Evolutionary conservation across 2,329 filamentous ascomycete genomes (phyloP).

Genomic region (Penicillium italicum): DNA sequence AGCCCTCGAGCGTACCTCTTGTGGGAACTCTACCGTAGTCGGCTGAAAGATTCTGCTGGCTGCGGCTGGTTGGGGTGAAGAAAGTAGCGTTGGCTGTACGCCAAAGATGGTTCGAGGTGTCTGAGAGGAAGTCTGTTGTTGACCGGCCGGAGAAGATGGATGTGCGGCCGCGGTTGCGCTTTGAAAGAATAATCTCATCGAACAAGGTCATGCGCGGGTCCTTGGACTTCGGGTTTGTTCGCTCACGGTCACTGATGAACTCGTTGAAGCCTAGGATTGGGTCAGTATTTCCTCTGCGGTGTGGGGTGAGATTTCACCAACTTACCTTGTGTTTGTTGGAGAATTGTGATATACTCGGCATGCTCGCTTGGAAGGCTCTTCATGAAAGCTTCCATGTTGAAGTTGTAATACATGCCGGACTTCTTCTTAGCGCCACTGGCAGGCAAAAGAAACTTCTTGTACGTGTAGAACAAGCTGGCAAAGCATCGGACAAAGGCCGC

Average conservation of each 20-base stretch:
- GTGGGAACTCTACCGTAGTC: conserved; percentile 53
- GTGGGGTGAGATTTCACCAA: background rate
- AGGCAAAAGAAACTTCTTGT: conserved; percentile 60
- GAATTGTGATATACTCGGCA: conserved; percentile 59
- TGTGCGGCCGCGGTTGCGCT: conserved; percentile 59
- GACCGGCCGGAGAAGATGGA: conserved; percentile 53
- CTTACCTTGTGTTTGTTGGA: conserved; percentile 62
- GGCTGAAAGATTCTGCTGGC: conserved; percentile 41
- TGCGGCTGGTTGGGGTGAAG: conserved; percentile 52
- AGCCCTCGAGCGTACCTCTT: conserved; percentile 41
- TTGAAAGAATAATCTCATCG: conserved; percentile 62
- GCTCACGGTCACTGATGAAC: conserved; percentile 62
- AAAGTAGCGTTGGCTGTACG: conserved; percentile 58
- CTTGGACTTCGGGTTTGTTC: conserved; percentile 48
- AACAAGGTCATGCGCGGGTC: conserved; percentile 59
- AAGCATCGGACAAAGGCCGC: conserved; percentile 68
- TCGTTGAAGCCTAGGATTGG: conserved; percentile 53
- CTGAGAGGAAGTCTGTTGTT: conserved; percentile 56
- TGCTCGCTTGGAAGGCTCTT: conserved; percentile 63
- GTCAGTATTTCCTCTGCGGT: conserved; percentile 12
- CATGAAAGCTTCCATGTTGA: conserved; percentile 65
- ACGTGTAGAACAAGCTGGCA: conserved; percentile 66
- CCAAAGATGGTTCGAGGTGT: conserved; percentile 63
- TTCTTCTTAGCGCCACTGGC: conserved; percentile 61
- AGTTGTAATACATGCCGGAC: conserved; percentile 58